phyloP scores from a whole-genome alignment of 176 grass and related monocot genomes.

The Cenchrus fungigraminus region DNA sequence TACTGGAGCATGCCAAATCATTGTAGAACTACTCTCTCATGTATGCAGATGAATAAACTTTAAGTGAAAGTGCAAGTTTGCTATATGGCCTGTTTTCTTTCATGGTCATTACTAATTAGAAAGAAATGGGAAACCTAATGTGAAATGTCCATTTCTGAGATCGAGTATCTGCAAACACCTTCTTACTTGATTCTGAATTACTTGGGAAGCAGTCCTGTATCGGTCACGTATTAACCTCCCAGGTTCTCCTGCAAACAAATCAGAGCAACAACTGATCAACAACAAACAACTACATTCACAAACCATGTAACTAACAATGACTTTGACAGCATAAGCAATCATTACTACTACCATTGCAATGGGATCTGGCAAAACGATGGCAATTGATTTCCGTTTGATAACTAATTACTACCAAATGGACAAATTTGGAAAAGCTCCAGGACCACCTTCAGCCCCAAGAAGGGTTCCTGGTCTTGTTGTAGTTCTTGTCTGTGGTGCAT shows the following conservation, averaged over 20 bases:
- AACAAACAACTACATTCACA: background rate
- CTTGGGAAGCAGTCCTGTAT: slow-evolving; percentile 91
- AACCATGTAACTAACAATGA: background rate
- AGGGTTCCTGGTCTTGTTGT: too few species aligned
- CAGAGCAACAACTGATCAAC: slow-evolving; percentile 24
- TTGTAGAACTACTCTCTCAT: background rate
- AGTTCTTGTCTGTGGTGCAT: too few species aligned
- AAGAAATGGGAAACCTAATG: slow-evolving; percentile 23
- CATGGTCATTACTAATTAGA: slow-evolving; percentile 11
- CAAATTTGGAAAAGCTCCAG: background rate
- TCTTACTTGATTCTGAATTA: slow-evolving; percentile 95
- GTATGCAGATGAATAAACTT: slow-evolving; percentile 12
- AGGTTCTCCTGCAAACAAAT: slow-evolving; percentile 76
- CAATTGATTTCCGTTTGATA: background rate
- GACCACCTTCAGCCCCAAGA: too few species aligned
- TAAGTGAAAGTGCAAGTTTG: background rate
- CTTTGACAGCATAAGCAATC: background rate
- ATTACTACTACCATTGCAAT: background rate
- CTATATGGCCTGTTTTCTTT: background rate
- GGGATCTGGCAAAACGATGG: background rate
- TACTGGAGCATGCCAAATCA: background rate
- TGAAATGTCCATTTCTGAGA: slow-evolving; percentile 28
- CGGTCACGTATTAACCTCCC: slow-evolving; percentile 86
- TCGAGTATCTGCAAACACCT: slow-evolving; percentile 36
- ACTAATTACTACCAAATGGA: background rate